Evolutionary conservation across 306 rosid genomes (phyloP), one percentile per base, ranked within the genome.

Genomic region (Vigna nakashimae): DNA sequence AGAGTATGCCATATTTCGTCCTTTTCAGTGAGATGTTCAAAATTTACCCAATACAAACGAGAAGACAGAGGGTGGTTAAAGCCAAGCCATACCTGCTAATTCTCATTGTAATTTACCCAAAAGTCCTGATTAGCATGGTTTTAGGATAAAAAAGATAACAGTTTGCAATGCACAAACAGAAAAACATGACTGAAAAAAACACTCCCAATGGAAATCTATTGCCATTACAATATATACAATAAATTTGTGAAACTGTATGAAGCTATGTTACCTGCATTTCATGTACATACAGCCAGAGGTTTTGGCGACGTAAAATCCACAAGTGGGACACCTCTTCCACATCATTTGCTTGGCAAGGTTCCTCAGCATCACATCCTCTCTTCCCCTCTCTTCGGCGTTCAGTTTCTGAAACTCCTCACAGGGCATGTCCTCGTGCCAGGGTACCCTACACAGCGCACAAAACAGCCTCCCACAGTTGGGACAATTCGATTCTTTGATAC

Each of bases 281-380:
- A 87, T 87, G 81, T 43, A 79, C 79, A 66, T 30, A 78, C 90
- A 84, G 3, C 88, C 86, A 0, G 22, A 1, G 16, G 84, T 58
- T 73, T 79, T 84, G 5, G 82, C 84, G 6, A 87, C 88, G 43
- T 75, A 87, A 30, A 70, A 67, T 28, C 68, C 49, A 51, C 90
- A 87, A 3, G 0, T 40, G 4, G 86, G 83, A 42, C 90, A 87
- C 63, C 88, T 59, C 48, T n/a, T 82, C 90, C 86, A 87, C 72
- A 48, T 53, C 28, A 16, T 69, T 24, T 20, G 65, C 22, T 49
- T 59, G 0, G 90, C 90, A 26, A 87, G 86, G 14, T 55, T 12
- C 81, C 82, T 66, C 59, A 82, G 45, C 90, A 87, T 82, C 17
- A 84, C 17, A 55, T 84, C 90, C 7, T 81, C 84, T 2, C 9